Conservation (phyloP, 257 asterid species). For the Scutellaria baicalensis region DNA sequence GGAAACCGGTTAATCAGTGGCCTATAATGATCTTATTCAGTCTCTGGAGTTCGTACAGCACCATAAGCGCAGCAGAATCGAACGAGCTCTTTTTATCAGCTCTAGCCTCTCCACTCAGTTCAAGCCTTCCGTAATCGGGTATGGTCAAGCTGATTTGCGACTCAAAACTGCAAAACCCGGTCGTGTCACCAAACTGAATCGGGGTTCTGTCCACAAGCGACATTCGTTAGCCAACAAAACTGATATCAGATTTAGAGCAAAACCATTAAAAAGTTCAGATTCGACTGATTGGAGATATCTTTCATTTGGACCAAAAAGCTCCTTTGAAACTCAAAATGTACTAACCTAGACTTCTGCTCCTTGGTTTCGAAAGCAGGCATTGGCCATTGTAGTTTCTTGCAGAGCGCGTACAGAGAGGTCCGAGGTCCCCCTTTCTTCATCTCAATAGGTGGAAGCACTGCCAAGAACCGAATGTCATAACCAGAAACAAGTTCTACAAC, state of each 20-base stretch:
- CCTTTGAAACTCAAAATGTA: neutral
- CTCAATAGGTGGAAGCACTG: slow-evolving; percentile 60
- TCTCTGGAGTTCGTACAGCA: slow-evolving; percentile 64
- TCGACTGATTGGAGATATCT: too few species aligned
- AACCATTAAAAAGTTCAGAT: too few species aligned
- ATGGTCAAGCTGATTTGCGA: slow-evolving; percentile 62
- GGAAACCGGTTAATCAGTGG: too few species aligned
- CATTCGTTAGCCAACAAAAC: neutral
- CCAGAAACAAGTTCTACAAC: neutral
- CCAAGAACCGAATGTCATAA: neutral
- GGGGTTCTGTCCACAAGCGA: slow-evolving; percentile 35
- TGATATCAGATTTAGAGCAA: neutral
- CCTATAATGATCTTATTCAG: slow-evolving; percentile 41
- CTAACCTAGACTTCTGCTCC: slow-evolving; percentile 72
- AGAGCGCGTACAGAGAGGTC: slow-evolving; percentile 47
- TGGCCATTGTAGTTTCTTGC: slow-evolving; percentile 82
- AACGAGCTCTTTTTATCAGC: slow-evolving; percentile 78
- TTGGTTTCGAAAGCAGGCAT: slow-evolving; percentile 55
- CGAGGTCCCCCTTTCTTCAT: slow-evolving; percentile 94
- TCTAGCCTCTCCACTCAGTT: slow-evolving; percentile 59
- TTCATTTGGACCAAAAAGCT: too few species aligned
- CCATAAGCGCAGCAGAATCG: slow-evolving; percentile 75
- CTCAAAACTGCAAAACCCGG: slow-evolving; percentile 54
- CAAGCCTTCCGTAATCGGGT: slow-evolving; percentile 51
- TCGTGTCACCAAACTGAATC: slow-evolving; percentile 41